These are phyloP conservation scores for Pythium scleroteichum DNA, from an alignment of 352 stramenopile species.

Conservation along the genomic window DNA sequence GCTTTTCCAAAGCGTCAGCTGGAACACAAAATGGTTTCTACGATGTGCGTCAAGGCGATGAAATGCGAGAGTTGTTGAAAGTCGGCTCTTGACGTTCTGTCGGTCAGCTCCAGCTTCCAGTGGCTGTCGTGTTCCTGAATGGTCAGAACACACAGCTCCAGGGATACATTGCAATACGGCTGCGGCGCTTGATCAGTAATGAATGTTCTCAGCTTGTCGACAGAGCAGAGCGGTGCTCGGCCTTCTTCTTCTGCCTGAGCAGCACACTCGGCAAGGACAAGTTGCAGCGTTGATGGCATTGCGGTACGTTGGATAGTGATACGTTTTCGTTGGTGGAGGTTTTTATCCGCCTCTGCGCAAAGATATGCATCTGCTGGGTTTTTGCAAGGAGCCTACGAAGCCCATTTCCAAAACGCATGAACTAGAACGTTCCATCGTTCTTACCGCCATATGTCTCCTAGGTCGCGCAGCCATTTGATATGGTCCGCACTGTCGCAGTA, in stretches of 20 bases:
- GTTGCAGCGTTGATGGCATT: slow-evolving; percentile 7
- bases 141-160: slow-evolving; percentile 5
- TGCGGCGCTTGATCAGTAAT: slow-evolving; percentile 1
- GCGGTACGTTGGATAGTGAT: neutral
- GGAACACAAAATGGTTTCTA: slow-evolving; percentile 7
- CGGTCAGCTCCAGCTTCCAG: slow-evolving; percentile 6
- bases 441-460: too few relatives aligned
- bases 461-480: too few relatives aligned
- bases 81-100: slow-evolving; percentile 1
- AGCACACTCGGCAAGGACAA: slow-evolving; percentile 6
- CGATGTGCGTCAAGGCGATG: slow-evolving; percentile 1
- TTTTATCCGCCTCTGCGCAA: too few relatives aligned
- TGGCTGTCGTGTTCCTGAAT: slow-evolving; percentile 10
- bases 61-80: slow-evolving; percentile 3
- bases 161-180: slow-evolving; percentile 2
- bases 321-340: too few relatives aligned
- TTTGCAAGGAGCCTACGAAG: too few relatives aligned
- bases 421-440: too few relatives aligned
- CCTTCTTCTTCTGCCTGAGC: too few relatives aligned
- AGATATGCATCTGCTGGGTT: too few relatives aligned
- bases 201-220: neutral
- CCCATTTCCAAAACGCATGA: too few relatives aligned
- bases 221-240: slow-evolving; percentile 1
- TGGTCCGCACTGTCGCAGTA: too few relatives aligned
- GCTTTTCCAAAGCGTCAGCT: slow-evolving; percentile 9